A percentile compares a stretch with the other conserved stretches of the same genome.
These are phyloP conservation scores for Paramecium caudatum DNA, from an alignment of 73 alveolate species.

Conservation along the genomic window DNA sequence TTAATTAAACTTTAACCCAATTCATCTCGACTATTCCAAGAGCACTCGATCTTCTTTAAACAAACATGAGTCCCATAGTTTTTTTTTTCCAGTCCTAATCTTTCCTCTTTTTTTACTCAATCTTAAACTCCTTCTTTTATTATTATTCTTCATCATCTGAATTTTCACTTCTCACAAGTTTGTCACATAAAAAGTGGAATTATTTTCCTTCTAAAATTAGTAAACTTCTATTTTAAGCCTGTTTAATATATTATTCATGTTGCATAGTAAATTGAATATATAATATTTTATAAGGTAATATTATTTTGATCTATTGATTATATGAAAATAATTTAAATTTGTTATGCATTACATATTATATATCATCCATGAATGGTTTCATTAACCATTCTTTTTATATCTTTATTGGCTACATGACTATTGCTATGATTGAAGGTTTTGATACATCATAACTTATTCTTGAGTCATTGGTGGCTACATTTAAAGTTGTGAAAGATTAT, in stretches of 20 bases:
- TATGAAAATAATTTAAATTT: no score
- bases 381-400: no score
- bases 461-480: no score
- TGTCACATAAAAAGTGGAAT: conserved; percentile 1
- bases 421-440: no score
- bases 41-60: conserved; percentile 23
- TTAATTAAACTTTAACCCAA: conserved; percentile 27
- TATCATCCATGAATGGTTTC: no score
- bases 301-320: no score
- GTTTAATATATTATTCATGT: not conserved
- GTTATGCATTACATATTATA: no score
- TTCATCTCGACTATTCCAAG: not conserved
- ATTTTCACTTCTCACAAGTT: conserved; percentile 9
- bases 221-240: not conserved
- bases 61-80: conserved; percentile 11
- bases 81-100: not conserved
- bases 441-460: no score
- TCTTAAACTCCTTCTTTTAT: conserved; percentile 1
- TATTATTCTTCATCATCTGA: conserved; percentile 29
- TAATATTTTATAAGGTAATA: no score
- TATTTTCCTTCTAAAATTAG: not conserved
- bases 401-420: no score
- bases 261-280: no score
- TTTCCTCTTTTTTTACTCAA: not conserved
- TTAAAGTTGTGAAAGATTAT: no score